Percentiles rank a stretch among this genome's conserved stretches.
These are phyloP conservation scores for Lathyrus oleraceus DNA, from an alignment of 306 rosid species.

Conservation along the genomic window DNA sequence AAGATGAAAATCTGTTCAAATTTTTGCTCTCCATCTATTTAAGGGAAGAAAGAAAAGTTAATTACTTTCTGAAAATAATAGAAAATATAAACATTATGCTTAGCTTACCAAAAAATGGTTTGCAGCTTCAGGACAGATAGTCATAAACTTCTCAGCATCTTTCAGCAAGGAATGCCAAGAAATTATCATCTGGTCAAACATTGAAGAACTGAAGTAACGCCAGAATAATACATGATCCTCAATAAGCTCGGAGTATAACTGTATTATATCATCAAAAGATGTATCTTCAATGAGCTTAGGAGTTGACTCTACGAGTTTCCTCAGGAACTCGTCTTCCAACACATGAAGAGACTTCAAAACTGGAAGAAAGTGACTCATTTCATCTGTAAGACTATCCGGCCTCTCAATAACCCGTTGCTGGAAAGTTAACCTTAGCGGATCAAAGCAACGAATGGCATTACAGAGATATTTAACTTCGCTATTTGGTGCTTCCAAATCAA, in stretches of 20 bases:
- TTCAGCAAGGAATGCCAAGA: constrained; percentile 70
- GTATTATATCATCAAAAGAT: constrained; percentile 49
- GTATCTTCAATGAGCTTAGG: constrained; percentile 55
- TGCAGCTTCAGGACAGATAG: constrained; percentile 57
- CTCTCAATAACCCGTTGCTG: constrained; percentile 62
- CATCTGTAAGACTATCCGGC: constrained; percentile 33
- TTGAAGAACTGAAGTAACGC: constrained; percentile 49
- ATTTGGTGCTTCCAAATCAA: constrained; percentile 45
- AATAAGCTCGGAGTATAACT: constrained; percentile 56
- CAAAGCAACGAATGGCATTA: constrained; percentile 63
- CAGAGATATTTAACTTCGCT: constrained; percentile 37
- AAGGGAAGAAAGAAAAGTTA: background rate
- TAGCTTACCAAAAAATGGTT: constrained; percentile 61
- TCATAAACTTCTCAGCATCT: constrained; percentile 49
- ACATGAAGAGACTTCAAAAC: constrained; percentile 55
- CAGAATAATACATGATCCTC: constrained; percentile 68
- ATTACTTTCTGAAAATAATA: constrained; percentile 17
- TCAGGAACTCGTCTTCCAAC: constrained; percentile 65
- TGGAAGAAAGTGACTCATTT: constrained; percentile 36
- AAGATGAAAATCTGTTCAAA: constrained; percentile 41
- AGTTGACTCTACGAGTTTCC: constrained; percentile 50
- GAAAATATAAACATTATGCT: background rate
- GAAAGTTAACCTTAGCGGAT: constrained; percentile 54
- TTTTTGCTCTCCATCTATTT: constrained; percentile 56
- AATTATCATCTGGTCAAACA: constrained; percentile 53